These are phyloP conservation scores for Candida endomychidarum DNA, from an alignment of 805 yeast species.

Conservation along the genomic window DNA sequence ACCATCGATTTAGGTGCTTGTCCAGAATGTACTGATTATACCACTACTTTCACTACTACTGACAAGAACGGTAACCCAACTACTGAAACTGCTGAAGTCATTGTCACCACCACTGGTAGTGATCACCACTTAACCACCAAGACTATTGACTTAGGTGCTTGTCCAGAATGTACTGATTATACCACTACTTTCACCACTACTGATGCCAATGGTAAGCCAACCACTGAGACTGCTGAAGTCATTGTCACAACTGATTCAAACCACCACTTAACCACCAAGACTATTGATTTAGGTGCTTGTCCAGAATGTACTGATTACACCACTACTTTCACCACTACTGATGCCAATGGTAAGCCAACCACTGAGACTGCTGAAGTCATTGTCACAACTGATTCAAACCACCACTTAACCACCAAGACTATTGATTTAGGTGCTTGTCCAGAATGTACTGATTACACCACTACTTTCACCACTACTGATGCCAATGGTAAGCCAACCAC, in stretches of 20 bases:
- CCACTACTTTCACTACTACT: conserved; percentile 17
- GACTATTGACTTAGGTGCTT: conserved; percentile 11
- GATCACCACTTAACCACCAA: conserved; percentile 13
- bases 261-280: conserved; percentile 15
- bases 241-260: conserved; percentile 20
- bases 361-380: conserved; percentile 17
- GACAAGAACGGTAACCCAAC: conserved; percentile 12
- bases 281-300: conserved; percentile 9
- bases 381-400: conserved; percentile 19
- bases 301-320: conserved; percentile 16
- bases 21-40: too few relatives aligned
- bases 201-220: conserved; percentile 7
- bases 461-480: too few relatives aligned
- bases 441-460: too few relatives aligned
- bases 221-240: conserved; percentile 16
- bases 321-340: conserved; percentile 15
- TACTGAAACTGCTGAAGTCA: conserved; percentile 16
- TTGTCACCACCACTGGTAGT: conserved; percentile 14
- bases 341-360: conserved; percentile 12
- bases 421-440: too few relatives aligned
- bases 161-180: conserved; percentile 11
- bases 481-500: too few relatives aligned
- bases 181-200: conserved; percentile 13
- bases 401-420: too few relatives aligned
- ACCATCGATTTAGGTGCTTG: too few relatives aligned